Evolutionary conservation across 495 filamentous ascomycete species (phyloP).

Genomic region (Penicillium malachiteum): DNA sequence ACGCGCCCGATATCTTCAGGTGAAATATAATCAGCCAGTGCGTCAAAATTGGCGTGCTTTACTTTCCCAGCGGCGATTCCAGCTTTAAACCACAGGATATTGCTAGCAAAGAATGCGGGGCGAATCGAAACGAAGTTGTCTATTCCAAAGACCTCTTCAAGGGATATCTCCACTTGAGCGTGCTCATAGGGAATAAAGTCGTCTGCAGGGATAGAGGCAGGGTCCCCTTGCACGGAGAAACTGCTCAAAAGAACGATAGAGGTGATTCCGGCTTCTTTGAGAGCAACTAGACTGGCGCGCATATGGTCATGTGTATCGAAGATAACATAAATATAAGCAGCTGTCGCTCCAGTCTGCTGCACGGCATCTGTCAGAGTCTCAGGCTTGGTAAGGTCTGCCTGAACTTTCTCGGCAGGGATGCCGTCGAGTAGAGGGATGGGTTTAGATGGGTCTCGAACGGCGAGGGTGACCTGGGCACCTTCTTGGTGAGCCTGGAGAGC

Average conservation of each 20-base stretch:
- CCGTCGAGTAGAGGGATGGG: constrained; percentile 7
- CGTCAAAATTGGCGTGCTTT: constrained; percentile 2
- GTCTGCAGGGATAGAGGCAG: not conserved
- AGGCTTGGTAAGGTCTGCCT: constrained; percentile 16
- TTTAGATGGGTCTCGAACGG: constrained; percentile 14
- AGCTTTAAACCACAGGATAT: constrained; percentile 4
- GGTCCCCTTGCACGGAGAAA: constrained; percentile 8
- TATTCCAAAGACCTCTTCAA: constrained; percentile 19
- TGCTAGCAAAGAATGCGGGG: constrained; percentile 16
- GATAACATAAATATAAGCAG: constrained; percentile 14
- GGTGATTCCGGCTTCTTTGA: constrained; percentile 16
- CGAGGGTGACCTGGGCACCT: constrained; percentile 13
- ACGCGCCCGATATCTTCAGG: constrained; percentile 16
- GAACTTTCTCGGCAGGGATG: constrained; percentile 3
- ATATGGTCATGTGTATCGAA: constrained; percentile 10
- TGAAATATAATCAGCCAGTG: constrained; percentile 16
- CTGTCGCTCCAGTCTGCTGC: constrained; percentile 8
- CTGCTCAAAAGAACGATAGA: constrained; percentile 21
- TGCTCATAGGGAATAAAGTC: constrained; percentile 13
- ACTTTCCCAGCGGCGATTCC: constrained; percentile 11
- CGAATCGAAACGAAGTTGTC: constrained; percentile 12
- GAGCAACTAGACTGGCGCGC: constrained; percentile 4
- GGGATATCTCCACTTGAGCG: constrained; percentile 14
- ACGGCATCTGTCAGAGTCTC: constrained; percentile 10
- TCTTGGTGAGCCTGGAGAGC: constrained; percentile 11